These are phyloP conservation scores for Podospora pseudocomata DNA, from an alignment of 495 filamentous ascomycete species.

Conservation along the genomic window DNA sequence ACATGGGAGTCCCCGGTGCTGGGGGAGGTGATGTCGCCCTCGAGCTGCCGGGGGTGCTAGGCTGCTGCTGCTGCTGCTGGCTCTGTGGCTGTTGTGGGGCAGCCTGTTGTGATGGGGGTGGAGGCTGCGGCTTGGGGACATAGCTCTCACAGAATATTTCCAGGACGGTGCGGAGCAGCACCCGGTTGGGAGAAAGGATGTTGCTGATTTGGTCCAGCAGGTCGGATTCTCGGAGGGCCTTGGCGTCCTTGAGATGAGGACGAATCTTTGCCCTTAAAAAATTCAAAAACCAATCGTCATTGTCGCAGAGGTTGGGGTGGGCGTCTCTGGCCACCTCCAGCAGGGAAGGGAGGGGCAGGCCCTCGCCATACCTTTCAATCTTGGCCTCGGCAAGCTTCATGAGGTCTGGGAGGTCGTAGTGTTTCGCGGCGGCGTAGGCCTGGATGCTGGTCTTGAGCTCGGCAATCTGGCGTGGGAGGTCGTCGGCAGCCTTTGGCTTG, in stretches of 20 bases:
- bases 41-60: conserved; percentile 15
- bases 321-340: conserved; percentile 33
- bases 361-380: conserved; percentile 31
- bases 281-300: conserved; percentile 33
- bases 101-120: neutral
- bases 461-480: conserved; percentile 25
- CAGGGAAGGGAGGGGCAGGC: conserved; percentile 27
- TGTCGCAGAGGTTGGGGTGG: conserved; percentile 29
- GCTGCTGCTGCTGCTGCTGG: neutral
- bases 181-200: conserved; percentile 33
- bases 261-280: conserved; percentile 33
- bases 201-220: conserved; percentile 32
- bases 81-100: conserved; percentile 11
- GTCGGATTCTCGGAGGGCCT: conserved; percentile 27
- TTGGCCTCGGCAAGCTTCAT: conserved; percentile 30
- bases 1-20: conserved; percentile 13
- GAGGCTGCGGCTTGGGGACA: conserved; percentile 10
- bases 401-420: conserved; percentile 34
- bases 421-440: conserved; percentile 29
- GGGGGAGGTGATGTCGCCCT: conserved; percentile 21
- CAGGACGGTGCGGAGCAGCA: conserved; percentile 33
- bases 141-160: conserved; percentile 34
- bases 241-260: conserved; percentile 31
- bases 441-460: conserved; percentile 36
- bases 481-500: conserved; percentile 25